Evolutionary conservation across 495 filamentous ascomycete species (phyloP).

Genomic region (Achaetomiella virescens): DNA sequence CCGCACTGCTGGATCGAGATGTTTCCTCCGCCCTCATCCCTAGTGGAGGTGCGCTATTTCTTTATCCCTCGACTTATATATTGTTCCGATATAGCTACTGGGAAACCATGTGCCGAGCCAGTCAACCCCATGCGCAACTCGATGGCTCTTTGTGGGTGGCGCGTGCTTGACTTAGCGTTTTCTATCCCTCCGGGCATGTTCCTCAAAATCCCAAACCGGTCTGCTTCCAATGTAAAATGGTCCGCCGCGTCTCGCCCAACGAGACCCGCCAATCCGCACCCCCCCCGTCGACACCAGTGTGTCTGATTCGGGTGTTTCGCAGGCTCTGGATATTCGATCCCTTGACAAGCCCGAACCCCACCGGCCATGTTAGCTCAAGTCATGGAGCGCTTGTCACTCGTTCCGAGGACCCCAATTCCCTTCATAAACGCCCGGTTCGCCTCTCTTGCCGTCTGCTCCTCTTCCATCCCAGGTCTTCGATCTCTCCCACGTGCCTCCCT

Average conservation of each 20-base stretch:
- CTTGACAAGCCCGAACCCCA: constrained; percentile 14
- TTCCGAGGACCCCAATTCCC: constrained; percentile 9
- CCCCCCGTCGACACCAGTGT: neutral
- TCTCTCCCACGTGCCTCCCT: constrained; percentile 3
- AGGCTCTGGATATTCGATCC: neutral
- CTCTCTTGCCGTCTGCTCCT: constrained; percentile 16
- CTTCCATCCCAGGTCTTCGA: constrained; percentile 7
- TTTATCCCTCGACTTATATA: constrained; percentile 30
- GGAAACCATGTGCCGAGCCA: constrained; percentile 20
- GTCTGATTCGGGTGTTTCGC: constrained; percentile 1
- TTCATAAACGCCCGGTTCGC: constrained; percentile 28
- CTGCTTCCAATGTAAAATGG: neutral
- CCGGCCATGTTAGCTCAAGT: constrained; percentile 28
- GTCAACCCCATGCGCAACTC: constrained; percentile 9
- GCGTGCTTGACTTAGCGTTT: neutral
- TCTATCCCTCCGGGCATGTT: neutral
- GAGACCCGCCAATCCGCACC: neutral
- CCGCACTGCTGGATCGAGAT: neutral
- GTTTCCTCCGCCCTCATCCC: constrained; percentile 8
- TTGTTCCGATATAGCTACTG: constrained; percentile 29
- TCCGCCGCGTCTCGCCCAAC: neutral
- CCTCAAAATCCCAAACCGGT: neutral
- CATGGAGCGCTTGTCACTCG: constrained; percentile 24
- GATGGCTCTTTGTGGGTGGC: neutral
- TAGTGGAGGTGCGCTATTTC: constrained; percentile 31